Evolutionary conservation across 208 protist species (phyloP).

Genomic region (Crithidia sp.): DNA sequence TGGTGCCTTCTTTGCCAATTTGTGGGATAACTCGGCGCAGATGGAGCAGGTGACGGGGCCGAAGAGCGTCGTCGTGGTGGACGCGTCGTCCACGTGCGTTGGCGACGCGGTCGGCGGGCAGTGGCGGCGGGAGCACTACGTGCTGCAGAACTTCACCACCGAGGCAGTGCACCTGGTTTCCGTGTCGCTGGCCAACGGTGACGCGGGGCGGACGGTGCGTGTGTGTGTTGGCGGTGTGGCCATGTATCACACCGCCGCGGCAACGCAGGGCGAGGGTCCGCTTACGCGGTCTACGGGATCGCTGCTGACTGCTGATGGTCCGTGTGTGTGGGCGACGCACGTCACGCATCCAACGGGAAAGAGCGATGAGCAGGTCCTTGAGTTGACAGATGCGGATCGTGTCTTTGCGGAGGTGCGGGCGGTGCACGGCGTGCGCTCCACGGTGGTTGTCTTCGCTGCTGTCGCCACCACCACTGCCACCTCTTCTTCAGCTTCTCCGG

Average conservation of each 20-base stretch:
- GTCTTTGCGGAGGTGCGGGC: constrained; percentile 9
- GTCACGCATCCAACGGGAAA: constrained; percentile 18
- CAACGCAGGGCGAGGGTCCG: too few relatives aligned
- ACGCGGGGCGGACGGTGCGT: constrained; percentile 21
- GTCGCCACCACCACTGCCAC: constrained; percentile 1
- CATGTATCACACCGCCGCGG: neutral
- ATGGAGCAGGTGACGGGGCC: neutral
- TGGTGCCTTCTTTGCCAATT: constrained; percentile 2
- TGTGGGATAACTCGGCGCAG: constrained; percentile 17
- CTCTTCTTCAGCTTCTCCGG: neutral
- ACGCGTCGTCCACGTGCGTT: too few relatives aligned
- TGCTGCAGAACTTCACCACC: constrained; percentile 20
- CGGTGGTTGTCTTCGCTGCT: constrained; percentile 39
- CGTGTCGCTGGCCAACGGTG: constrained; percentile 24
- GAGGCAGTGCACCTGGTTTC: constrained; percentile 30
- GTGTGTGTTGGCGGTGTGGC: constrained; percentile 53
- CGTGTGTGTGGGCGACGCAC: constrained; percentile 8
- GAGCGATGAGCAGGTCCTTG: constrained; percentile 28
- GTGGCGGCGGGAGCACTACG: constrained; percentile 23
- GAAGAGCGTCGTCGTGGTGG: too few relatives aligned
- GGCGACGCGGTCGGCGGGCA: neutral
- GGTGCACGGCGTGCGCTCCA: constrained; percentile 2
- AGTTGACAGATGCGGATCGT: constrained; percentile 20
- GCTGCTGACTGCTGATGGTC: neutral
- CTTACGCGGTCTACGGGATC: neutral